Conservation (phyloP, 208 protist species). For the Leishmania guyanensis region DNA sequence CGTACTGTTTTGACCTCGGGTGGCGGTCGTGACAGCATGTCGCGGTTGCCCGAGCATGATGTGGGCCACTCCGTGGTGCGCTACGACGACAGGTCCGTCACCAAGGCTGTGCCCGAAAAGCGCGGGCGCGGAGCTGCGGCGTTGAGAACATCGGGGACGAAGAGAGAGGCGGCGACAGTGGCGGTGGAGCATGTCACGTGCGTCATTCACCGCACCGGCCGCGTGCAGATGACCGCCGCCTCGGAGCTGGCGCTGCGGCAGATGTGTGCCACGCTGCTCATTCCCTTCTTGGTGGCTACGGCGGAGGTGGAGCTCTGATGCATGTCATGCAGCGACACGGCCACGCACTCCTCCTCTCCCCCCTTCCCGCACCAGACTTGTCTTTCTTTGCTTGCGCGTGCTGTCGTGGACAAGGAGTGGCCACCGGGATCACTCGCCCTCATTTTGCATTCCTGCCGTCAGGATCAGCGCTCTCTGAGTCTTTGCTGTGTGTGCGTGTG, state of each 20-base stretch:
- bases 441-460: not conserved
- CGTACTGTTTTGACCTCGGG: not conserved
- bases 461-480: not conserved
- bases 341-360: not conserved
- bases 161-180: not conserved
- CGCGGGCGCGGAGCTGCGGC: not conserved
- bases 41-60: not conserved
- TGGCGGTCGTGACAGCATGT: not conserved
- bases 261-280: slow-evolving; percentile 19
- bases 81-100: not conserved
- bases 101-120: not conserved
- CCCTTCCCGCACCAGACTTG: not conserved
- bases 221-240: slow-evolving; percentile 12
- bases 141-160: not conserved
- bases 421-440: not conserved
- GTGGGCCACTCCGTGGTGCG: not conserved
- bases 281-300: slow-evolving; percentile 31
- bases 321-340: not conserved
- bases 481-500: not conserved
- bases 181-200: slow-evolving; percentile 30
- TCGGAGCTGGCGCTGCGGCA: slow-evolving; percentile 23
- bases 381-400: not conserved
- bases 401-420: not conserved
- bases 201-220: slow-evolving; percentile 15
- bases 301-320: slow-evolving; percentile 19